Evolutionary conservation across 768 basidiomycete species (phyloP), one percentile per base, ranked within the genome.

Genomic region (Podaxis sp.): DNA sequence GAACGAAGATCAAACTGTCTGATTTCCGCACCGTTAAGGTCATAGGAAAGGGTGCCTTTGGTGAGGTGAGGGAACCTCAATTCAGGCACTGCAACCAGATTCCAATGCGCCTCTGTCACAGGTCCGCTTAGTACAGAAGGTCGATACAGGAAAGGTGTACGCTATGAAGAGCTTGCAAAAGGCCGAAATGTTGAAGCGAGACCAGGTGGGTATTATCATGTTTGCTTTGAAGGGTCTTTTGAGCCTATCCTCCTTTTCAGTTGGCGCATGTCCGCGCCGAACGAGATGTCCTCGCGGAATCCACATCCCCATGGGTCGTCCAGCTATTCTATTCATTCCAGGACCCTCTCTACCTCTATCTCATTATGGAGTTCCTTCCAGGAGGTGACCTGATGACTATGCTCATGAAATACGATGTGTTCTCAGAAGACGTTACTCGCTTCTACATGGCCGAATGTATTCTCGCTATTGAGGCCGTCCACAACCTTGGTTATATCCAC

Each of bases 321-420:
- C 96, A 97, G 70, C 80, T 98, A 17, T 98, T 91, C 81, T 98
- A 97, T 76, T 97, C 96, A 40, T 98, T 98, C 83, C 96, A 99
- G 74, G 97, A 98, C 74, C 86, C 92, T 1, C 79, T 93, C 57
- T 98, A 96, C 72, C 86, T 99, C 27, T 99, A 98, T 78, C 85
- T 99, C 64, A 92, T 99, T 80, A 99, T 99, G 96, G 83, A 84
- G 66, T 85, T 85, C 67, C 80, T 87, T 49, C 85, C 86, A 40
- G 96, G 96, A 50, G 96, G 96, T n/a, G 96, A 99, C 73, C 80
- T 99, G 65, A 98, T 99, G 96, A 98, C 97, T 12, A 99, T 98
- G 96, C 80, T 99, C 68, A 99, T 99, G 90, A 98, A 98, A 76
- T 98, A 99, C 76, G 96, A 98, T 74, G 91, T 96, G 7, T 98